Base-by-base conservation (phyloP, 2,329 filamentous ascomycete genomes). In the Trichoderma harzianum region DNA sequence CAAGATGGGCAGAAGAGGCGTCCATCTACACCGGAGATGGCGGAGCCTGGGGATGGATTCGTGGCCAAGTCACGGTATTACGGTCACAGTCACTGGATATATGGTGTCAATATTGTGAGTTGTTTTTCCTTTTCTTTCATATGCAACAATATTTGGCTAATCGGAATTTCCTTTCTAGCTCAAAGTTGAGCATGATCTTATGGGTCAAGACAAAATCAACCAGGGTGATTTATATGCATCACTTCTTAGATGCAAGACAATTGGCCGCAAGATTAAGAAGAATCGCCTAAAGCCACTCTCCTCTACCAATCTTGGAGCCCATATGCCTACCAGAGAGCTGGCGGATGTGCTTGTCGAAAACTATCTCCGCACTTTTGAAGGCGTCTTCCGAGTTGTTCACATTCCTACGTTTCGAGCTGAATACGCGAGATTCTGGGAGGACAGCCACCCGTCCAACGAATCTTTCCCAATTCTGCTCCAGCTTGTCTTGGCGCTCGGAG, bases 291-390 rank as follows among this genome's bases (percentile, higher is more conserved):
- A 81, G 11, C 76, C 79, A 16, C 70, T 85, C 30, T 78, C 78
- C 3, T 79, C 80, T 3, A 66, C 78, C 26, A 79, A 82, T 16
- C 76, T 84, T 3, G 84, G 85, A 16, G 77, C 79, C 47, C 78
- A 79, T 5, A 79, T 85, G 8, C 83, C 84, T 0, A 53, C 78
- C 0, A 78, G 79, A 12, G 77, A 78, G 0, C 72, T 88, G 1
- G 84, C 86, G 0, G 87, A 90, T 72, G 78, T 83, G 66, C 82
- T 90, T 1, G 79, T 90, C 18, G 81, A 85, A 10, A 78, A 81
- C 34, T 90, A 90, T 79, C 79, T 91, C 21, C 81, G 86, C 62
- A 86, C 86, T 0, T 84, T 88, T 55, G 88, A 91, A 75, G 85
- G 86, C 1, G 84, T 87, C 18, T 84, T 87, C 73, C 84, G 89